phyloP scores from a whole-genome alignment of 83 land plant species.

The Diphasiastrum complanatum region DNA sequence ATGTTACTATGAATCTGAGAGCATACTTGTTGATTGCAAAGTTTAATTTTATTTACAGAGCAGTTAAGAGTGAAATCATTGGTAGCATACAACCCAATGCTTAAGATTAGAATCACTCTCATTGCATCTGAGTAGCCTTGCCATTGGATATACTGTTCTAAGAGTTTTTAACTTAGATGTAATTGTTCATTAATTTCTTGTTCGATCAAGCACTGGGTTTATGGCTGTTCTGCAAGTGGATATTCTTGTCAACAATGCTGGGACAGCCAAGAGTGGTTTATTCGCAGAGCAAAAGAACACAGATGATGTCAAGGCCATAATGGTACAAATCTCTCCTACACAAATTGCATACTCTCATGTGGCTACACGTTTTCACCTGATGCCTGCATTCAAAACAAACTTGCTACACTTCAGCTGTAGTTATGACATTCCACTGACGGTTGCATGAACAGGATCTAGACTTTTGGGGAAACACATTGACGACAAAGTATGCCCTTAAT shows the following conservation, averaged over 20 bases:
- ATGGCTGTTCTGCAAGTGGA: conserved; percentile 20
- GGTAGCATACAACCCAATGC: too few species aligned
- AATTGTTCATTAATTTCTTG: conserved; percentile 1
- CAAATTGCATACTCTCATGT: not conserved
- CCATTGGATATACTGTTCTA: not conserved
- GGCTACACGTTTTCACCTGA: too few species aligned
- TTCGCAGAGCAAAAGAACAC: conserved; percentile 27
- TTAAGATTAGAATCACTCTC: too few species aligned
- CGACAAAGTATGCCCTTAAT: conserved; percentile 32
- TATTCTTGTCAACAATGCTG: conserved; percentile 44
- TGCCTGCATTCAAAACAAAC: not conserved
- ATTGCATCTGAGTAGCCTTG: too few species aligned
- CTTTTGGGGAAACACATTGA: conserved; percentile 25
- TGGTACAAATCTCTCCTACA: conserved; percentile 9
- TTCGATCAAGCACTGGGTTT: not conserved
- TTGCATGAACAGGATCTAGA: conserved; percentile 27
- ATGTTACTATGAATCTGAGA: too few species aligned
- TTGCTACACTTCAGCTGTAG: not conserved
- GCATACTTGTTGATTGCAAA: too few species aligned
- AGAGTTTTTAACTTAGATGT: not conserved
- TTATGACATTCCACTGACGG: not conserved
- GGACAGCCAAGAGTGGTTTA: conserved; percentile 20
- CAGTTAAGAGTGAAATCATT: too few species aligned
- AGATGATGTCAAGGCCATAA: not conserved
- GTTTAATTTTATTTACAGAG: too few species aligned